Base-by-base conservation (phyloP, 1,284 basidiomycete genomes). In the Pterula multifida region DNA sequence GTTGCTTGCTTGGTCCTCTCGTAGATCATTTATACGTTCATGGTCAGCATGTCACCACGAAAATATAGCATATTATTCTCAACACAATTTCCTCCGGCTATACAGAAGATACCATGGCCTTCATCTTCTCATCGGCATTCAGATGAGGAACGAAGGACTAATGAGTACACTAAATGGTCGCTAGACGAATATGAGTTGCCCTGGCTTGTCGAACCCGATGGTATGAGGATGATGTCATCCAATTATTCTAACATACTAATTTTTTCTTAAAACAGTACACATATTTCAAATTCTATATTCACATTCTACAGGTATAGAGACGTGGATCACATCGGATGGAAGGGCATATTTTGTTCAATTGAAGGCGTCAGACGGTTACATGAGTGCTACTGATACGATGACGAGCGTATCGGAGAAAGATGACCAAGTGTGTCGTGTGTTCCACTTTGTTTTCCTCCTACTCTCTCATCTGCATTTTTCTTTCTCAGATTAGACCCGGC, bases 51-150 rank as follows among this genome's bases (percentile, higher is more conserved):
- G 22, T 89, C 86, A 3, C 83, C 85, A 23, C 73, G 85, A 48
- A 77, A 70, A 59, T 65, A 78, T 50, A 74, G 78, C 62, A 71
- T 90, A 17, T 56, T 83, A 26, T 89, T 89, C 61, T 83, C 85
- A 1, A 88, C 85, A 1, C 70, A 68, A 54, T 73, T 69, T 53
- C 86, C 87, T 0, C 75, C 83, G 3, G 76, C 85, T 3, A 69
- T 90, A 21, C 85, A 88, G 58, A 75, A 79, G 22, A 84, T 90
- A 55, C 86, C 87, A 1, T 90, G 88, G 86, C 87, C 87, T 15
- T 62, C 66, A 22, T 68, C 71, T 24, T 69, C 69, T n/a, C 66
- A 70, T n/a, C 60, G 68, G 36, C 63, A 68, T 28, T 56, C 57
- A n/a, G 57, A 65, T 17, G 68, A 68, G 19, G 65, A 65, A 11